A percentile compares a stretch with the other conserved stretches of the same genome.
Evolutionary conservation across 176 grass and related monocot species (phyloP).

Genomic region (Stipa capillata): DNA sequence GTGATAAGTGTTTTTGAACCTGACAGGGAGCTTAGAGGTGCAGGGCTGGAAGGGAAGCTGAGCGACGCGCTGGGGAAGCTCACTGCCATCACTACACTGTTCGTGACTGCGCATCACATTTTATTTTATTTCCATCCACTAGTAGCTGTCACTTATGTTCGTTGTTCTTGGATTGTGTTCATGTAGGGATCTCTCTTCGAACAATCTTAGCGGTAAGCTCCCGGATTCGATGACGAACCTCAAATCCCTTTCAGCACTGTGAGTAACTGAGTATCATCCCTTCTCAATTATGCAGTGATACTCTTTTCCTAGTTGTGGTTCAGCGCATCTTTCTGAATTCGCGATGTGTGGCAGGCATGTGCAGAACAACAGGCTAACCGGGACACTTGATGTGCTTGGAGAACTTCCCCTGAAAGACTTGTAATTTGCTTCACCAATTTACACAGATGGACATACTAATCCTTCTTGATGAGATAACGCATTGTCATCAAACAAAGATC

Average conservation of each 20-base stretch:
- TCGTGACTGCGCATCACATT: background rate
- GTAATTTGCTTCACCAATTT: conserved; percentile 28
- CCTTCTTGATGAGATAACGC: background rate
- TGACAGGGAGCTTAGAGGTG: conserved; percentile 46
- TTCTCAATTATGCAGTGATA: background rate
- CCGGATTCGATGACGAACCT: conserved; percentile 36
- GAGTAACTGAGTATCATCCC: background rate
- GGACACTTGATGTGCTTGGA: conserved; percentile 41
- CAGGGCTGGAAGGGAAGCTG: conserved; percentile 39
- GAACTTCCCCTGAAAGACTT: conserved; percentile 57
- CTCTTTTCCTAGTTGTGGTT: background rate
- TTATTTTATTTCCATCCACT: background rate
- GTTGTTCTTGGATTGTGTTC: no score
- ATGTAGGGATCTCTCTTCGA: conserved; percentile 47
- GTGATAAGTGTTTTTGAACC: background rate
- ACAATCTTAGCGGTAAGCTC: conserved; percentile 25
- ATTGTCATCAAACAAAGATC: background rate
- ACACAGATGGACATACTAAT: background rate
- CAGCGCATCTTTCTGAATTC: background rate
- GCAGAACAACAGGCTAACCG: conserved; percentile 44
- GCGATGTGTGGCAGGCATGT: conserved; percentile 33
- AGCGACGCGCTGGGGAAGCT: conserved; percentile 36
- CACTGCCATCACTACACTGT: conserved; percentile 43
- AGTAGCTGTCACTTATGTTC: no score
- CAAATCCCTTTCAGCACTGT: conserved; percentile 44